These are phyloP conservation scores for Saturnispora saitoi DNA, from an alignment of 805 yeast species.

Conservation along the genomic window DNA sequence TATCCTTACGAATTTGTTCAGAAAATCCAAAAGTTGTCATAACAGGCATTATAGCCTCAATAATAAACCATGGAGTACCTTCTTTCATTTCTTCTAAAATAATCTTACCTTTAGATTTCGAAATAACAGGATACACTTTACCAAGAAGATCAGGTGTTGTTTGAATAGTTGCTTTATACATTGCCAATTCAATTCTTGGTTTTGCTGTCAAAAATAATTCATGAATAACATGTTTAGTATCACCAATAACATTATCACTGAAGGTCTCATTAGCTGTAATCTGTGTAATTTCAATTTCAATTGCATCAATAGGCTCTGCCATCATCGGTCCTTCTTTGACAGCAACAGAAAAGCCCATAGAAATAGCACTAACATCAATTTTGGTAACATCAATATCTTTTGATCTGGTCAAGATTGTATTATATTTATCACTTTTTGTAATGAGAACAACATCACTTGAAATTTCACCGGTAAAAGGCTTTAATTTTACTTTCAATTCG, in stretches of 20 bases:
- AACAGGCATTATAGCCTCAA: conserved; percentile 81
- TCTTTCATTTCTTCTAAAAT: conserved; percentile 93
- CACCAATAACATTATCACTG: conserved; percentile 16
- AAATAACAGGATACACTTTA: conserved; percentile 90
- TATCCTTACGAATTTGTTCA: conserved; percentile 85
- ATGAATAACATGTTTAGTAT: conserved; percentile 43
- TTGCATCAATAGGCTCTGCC: conserved; percentile 81
- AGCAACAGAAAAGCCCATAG: conserved; percentile 78
- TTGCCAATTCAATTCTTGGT: conserved; percentile 85
- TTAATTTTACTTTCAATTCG: conserved; percentile 26
- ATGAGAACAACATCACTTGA: conserved; percentile 23
- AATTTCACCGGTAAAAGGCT: conserved; percentile 1
- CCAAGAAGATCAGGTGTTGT: conserved; percentile 93
- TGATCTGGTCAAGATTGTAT: conserved; percentile 67
- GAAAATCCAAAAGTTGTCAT: conserved; percentile 95
- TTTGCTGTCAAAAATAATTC: conserved; percentile 69
- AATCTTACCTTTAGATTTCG: conserved; percentile 76
- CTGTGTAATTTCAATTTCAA: conserved; percentile 44
- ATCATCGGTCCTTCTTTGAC: conserved; percentile 81
- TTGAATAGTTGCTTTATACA: conserved; percentile 90
- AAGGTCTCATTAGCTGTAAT: conserved; percentile 22
- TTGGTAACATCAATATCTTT: not conserved
- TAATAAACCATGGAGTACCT: conserved; percentile 93
- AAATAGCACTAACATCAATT: conserved; percentile 8
- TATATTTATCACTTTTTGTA: conserved; percentile 32